Conservation (phyloP, 441 rosid genomes). For the Raphanus hybrid region DNA sequence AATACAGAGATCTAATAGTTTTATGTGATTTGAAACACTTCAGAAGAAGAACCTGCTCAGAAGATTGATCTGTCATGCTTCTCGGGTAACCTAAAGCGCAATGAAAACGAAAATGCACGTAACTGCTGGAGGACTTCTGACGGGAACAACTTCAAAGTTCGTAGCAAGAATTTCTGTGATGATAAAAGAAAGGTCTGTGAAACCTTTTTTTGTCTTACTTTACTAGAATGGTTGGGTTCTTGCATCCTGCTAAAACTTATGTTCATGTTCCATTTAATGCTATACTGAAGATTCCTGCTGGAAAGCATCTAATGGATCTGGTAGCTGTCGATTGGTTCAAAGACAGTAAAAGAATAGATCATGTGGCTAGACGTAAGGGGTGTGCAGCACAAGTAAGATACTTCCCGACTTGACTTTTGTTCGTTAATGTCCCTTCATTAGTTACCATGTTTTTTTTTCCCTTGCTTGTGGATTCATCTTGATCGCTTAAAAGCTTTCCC, state of each 20-base stretch:
- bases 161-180: conserved; percentile 79
- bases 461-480: conserved; percentile 14
- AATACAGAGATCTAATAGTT: conserved; percentile 1
- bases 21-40: conserved; percentile 50
- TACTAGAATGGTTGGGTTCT: conserved; percentile 10
- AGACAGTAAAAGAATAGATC: conserved; percentile 96
- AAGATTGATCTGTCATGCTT: conserved; percentile 89
- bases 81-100: conserved; percentile 80
- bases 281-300: conserved; percentile 77
- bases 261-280: conserved; percentile 20
- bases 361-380: conserved; percentile 92
- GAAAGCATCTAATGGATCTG: conserved; percentile 96
- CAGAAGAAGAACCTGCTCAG: conserved; percentile 77
- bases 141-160: conserved; percentile 96
- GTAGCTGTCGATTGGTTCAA: conserved; percentile 99
- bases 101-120: conserved; percentile 89
- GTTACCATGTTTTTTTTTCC: too few relatives aligned
- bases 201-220: conserved; percentile 23
- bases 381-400: conserved; percentile 89
- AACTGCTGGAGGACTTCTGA: conserved; percentile 92
- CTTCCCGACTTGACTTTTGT: too few relatives aligned
- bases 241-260: conserved; percentile 31
- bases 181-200: conserved; percentile 85
- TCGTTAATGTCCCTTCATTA: too few relatives aligned
- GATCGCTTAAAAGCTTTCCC: too few relatives aligned